phyloP scores from a whole-genome alignment of 768 basidiomycete species.

The Panaeolus papilionaceus region DNA sequence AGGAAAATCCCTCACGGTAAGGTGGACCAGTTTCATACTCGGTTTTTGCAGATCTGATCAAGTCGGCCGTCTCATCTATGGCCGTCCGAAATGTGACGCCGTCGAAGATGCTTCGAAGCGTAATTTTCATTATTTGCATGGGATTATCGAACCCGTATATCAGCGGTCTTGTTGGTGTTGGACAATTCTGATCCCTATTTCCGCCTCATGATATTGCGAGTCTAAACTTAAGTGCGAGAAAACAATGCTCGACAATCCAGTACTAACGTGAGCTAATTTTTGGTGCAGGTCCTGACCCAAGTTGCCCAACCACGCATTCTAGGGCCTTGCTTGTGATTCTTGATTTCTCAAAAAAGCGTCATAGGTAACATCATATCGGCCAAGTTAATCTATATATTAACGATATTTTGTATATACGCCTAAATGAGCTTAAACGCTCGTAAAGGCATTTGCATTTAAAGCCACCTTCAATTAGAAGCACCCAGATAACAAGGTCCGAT shows the following conservation, averaged over 20 bases:
- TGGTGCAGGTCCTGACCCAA: neutral
- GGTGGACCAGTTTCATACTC: neutral
- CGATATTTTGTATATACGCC: neutral
- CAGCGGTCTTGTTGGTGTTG: too few species aligned
- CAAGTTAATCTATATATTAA: neutral
- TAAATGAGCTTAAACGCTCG: slow-evolving; percentile 11
- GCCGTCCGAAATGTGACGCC: neutral
- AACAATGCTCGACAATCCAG: neutral
- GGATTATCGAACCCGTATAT: too few species aligned
- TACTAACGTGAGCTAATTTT: neutral
- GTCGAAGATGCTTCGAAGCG: neutral
- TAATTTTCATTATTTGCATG: too few species aligned
- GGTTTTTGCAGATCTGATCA: neutral
- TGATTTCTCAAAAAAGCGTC: neutral
- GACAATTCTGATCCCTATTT: neutral
- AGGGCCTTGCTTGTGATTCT: neutral
- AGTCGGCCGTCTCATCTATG: neutral
- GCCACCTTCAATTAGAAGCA: slow-evolving; percentile 5
- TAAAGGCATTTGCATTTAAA: slow-evolving; percentile 6
- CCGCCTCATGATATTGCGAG: neutral
- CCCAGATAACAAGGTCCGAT: neutral
- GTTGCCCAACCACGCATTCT: neutral
- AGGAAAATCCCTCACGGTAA: neutral
- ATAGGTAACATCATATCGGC: slow-evolving; percentile 2
- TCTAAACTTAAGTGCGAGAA: neutral